Base-by-base conservation (phyloP, 192 early-diverging fungal genomes). In the Endogone sp. region DNA sequence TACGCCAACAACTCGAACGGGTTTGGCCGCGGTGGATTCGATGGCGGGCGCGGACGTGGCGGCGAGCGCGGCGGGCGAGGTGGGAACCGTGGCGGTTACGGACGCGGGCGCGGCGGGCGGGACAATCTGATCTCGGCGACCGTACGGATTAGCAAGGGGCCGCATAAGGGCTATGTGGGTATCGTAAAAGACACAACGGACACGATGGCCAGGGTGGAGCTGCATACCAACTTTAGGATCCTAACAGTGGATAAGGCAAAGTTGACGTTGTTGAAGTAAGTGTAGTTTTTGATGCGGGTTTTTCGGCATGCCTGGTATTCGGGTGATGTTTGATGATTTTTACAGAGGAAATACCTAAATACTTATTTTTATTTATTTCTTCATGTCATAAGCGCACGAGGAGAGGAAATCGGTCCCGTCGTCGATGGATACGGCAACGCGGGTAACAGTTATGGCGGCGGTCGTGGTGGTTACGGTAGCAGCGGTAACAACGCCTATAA, bases 111-210 rank as follows among this genome's bases (percentile, higher is more conserved):
- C 55, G 81, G 81, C 13, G 82, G 81, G 24, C 72, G 83, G 26
- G 85, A 85, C 65, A 75, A 79, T 25, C 58, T 89, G 55, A 80
- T 97, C 8, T 85, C 84, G 49, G 89, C 91, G 69, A 95, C 92
- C 0, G 95, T 97, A 10, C 89, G 87, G 29, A 91, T 96, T 49
- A 86, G 84, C 13, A 83, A 87, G 28, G 98, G 98, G 10, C 91
- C 93, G 16, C 94, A 92, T 84, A 99, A 99, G 74, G 95, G 96
- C n/a, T 99, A 97, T 75, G 78, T 96, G 22, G 98, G 98, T 22
- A 94, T 98, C 63, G 94, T 96, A 30, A 97, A 97, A 72, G 95
- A 97, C 37, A 84, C 89, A 0, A 82, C 85, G 0, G 90, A 91
- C 61, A 74, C 70, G 9, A 74, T 78, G 49, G 93, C 89, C 6